Evolutionary conservation across 2,329 filamentous ascomycete genomes (phyloP), one percentile per base, ranked within the genome.

Genomic region (Pestalotiopsis sp.): DNA sequence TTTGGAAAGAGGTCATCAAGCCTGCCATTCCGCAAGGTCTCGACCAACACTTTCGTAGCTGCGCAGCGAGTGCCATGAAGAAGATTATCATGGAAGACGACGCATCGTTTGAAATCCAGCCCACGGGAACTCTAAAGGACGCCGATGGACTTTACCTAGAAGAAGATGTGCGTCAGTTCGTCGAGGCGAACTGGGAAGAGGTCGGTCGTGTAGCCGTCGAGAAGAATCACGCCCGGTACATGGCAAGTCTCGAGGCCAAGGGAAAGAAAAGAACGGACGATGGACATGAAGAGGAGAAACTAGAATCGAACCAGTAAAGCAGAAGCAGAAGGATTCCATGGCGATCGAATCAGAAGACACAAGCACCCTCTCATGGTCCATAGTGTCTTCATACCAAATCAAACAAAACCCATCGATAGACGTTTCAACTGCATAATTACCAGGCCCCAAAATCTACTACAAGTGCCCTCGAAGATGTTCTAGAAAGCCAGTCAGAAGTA

Each of bases 1-100:
- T 91, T 13, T 84, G 82, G 80, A 81, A 78, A 12, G 74, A 77
- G 1, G 76, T 87, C n/a, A 84, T 86, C 72, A 83, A 85, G 68
- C 73, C 70, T 0, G 70, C 72, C 5, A 72, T 83, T 1, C 81
- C 80, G 0, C 52, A 63, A 3, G 73, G 72, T 49, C 36, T 66
- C 23, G 52, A 60, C 13, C 65, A 31, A 25, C 52, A 60, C n/a
- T 66, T 52, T 27, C 52, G 65, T 25, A 40, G 65, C 23, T 59
- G 52, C 36, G 56, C 38, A 13, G 65, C 65, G 6, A 60, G 65
- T 38, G 84, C 83, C 1, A 72, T 90, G 57, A 86, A 83, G 74
- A 82, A 77, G 68, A 83, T 89, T 65, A 78, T 91, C 31, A 71
- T 90, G 60, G 78, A 85, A 2, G 80, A 78, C 0, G 81, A 86